These are phyloP conservation scores for Colletotrichum higginsianum DNA, from an alignment of 2,329 filamentous ascomycete species.

Conservation along the genomic window DNA sequence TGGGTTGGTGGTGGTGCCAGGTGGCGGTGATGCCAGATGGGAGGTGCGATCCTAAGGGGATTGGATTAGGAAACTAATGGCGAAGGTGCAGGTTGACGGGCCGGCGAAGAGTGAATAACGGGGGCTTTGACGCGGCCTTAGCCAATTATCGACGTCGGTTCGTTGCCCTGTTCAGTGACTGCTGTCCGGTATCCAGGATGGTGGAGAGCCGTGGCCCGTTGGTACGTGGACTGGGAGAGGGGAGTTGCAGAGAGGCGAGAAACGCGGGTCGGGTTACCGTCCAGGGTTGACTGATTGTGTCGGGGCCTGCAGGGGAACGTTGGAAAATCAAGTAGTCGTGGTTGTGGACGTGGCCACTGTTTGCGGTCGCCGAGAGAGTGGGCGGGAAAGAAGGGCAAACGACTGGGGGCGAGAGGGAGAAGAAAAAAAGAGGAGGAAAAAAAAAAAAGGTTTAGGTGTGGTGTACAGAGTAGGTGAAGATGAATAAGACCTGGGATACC, in stretches of 20 bases:
- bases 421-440: not conserved
- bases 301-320: slow-evolving; percentile 28
- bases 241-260: not conserved
- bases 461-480: not conserved
- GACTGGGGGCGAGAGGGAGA: not conserved
- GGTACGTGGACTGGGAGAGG: not conserved
- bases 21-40: not conserved
- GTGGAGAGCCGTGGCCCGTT: slow-evolving; percentile 17
- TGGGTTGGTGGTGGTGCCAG: not conserved
- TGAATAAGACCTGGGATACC: not conserved
- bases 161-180: slow-evolving; percentile 30
- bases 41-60: slow-evolving; percentile 3
- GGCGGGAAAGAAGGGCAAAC: slow-evolving; percentile 2
- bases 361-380: not conserved
- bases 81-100: slow-evolving; percentile 29
- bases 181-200: slow-evolving; percentile 35
- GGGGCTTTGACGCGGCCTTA: slow-evolving; percentile 9
- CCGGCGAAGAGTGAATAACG: slow-evolving; percentile 16
- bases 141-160: slow-evolving; percentile 9
- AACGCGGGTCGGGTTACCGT: slow-evolving; percentile 23
- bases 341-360: not conserved
- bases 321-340: slow-evolving; percentile 28
- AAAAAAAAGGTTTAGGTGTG: too few species aligned
- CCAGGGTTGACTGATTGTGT: slow-evolving; percentile 25
- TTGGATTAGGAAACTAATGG: slow-evolving; percentile 10